phyloP scores from a whole-genome alignment of 345 rosid genomes.

The Excoecaria cochinchinensis region DNA sequence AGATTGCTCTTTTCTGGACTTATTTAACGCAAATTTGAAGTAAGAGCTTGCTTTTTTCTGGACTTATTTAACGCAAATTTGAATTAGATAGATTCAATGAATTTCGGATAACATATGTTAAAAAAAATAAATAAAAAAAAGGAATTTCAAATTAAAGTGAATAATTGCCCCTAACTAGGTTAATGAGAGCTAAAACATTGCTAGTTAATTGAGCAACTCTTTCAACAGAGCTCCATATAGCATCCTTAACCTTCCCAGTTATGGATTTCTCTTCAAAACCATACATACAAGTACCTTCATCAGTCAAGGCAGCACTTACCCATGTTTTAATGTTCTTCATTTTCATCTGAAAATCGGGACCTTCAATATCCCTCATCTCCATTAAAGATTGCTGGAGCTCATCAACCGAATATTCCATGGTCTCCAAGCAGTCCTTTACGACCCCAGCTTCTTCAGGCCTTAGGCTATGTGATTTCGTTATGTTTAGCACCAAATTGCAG shows the following conservation, averaged over 20 bases:
- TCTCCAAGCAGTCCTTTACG: slow-evolving; percentile 38
- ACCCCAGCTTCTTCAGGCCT: slow-evolving; percentile 30
- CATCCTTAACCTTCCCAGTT: slow-evolving; percentile 26
- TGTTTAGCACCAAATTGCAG: slow-evolving; percentile 15
- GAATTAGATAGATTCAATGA: too few species aligned
- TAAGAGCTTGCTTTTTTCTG: too few species aligned
- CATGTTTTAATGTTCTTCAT: slow-evolving; percentile 40
- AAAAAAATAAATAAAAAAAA: too few species aligned
- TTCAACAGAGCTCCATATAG: slow-evolving; percentile 20
- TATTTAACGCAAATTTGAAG: too few species aligned
- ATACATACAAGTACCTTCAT: slow-evolving; percentile 44
- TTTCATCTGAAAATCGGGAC: slow-evolving; percentile 34
- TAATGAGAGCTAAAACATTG: slow-evolving; percentile 43
- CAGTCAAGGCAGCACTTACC: slow-evolving; percentile 54
- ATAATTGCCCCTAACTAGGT: neutral
- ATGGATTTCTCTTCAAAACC: slow-evolving; percentile 27
- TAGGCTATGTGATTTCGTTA: slow-evolving; percentile 15
- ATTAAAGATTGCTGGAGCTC: slow-evolving; percentile 32
- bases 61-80: too few species aligned
- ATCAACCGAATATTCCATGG: slow-evolving; percentile 32
- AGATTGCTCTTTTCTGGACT: too few species aligned
- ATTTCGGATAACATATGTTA: too few species aligned
- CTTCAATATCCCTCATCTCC: slow-evolving; percentile 33
- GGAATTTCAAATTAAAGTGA: neutral
- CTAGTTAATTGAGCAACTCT: slow-evolving; percentile 42